Conservation (phyloP, 805 yeast genomes). For the Yarrowia bubula region DNA sequence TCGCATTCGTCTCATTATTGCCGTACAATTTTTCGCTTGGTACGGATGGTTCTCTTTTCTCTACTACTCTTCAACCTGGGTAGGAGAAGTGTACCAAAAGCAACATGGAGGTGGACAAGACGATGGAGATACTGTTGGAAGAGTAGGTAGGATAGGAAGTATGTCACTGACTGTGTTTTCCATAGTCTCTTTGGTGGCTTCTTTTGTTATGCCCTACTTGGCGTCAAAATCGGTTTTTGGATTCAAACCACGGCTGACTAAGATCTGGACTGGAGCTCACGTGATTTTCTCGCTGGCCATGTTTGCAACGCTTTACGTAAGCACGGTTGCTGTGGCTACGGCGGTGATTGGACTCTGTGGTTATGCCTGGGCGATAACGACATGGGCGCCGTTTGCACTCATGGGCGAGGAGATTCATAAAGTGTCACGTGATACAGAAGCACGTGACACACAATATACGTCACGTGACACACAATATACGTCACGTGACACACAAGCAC, state of each 20-base stretch:
- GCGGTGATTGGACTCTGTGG: slow-evolving; percentile 54
- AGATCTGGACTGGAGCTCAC: slow-evolving; percentile 42
- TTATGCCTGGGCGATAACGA: slow-evolving; percentile 63
- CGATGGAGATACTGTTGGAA: slow-evolving; percentile 39
- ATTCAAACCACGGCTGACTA: neutral
- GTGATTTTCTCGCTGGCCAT: slow-evolving; percentile 52
- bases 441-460: no score
- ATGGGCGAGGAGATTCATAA: slow-evolving; percentile 48
- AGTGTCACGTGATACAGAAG: no score
- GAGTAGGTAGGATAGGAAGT: slow-evolving; percentile 40
- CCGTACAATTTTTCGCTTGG: slow-evolving; percentile 65
- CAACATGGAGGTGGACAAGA: slow-evolving; percentile 29
- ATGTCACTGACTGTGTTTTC: slow-evolving; percentile 45
- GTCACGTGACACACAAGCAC: no score
- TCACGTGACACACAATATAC: no score
- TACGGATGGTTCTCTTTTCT: slow-evolving; percentile 66
- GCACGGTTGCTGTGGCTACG: slow-evolving; percentile 47
- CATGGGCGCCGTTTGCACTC: slow-evolving; percentile 68
- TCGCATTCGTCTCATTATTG: slow-evolving; percentile 51
- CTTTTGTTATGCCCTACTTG: slow-evolving; percentile 32
- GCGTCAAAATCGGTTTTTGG: neutral
- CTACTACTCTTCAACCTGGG: slow-evolving; percentile 65
- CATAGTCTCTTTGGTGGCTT: slow-evolving; percentile 46
- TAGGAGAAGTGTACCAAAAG: slow-evolving; percentile 56
- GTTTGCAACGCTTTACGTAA: slow-evolving; percentile 47